Evolutionary conservation across 768 basidiomycete genomes (phyloP), one percentile per base, ranked within the genome.

Genomic region (Podaxis sp.): DNA sequence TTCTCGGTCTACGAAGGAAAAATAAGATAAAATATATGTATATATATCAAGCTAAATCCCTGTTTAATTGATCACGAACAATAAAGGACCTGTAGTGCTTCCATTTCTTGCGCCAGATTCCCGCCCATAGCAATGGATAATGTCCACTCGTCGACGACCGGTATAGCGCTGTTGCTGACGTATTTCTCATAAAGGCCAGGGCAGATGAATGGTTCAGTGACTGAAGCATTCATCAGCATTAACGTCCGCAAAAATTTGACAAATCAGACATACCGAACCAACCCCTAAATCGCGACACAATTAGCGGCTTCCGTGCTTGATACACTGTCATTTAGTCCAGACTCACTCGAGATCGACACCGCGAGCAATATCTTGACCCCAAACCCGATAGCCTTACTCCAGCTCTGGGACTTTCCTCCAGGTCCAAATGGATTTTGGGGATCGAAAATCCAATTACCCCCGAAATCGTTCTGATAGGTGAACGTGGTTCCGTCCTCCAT

Each of bases 361-460:
- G 63, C 79, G 77, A 59, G 84, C 74, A 55, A 78, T 77, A 74
- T 91, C 82, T 47, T 73, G 72, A 36, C 88, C 89, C 82, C 83
- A 93, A 21, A 75, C 77, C 90, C 92, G 23, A 84, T 73, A 67
- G 89, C 84, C 70, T 87, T 86, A 57, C 76, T 83, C 87, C 90
- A 95, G n/a, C 81, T 85, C 68, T 95, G 91, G 2, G 88, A 79
- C 64, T 84, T 84, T 0, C 93, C 93, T 36, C 84, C 83, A 67
- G 83, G 79, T 66, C 81, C 83, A 72, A 92, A 90, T 2, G 93
- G 92, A 62, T 86, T 74, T 10, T 77, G 77, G 1, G 88, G 82
- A 71, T 94, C 85, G 65, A 77, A 79, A 52, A 85, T 87, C 93
- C 94, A 97, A 65, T 77, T 81, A 0, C 95, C 94, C 57, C 91